Evolutionary conservation across 768 basidiomycete genomes (phyloP), one percentile per base, ranked within the genome.

Genomic region (Chiua virens): DNA sequence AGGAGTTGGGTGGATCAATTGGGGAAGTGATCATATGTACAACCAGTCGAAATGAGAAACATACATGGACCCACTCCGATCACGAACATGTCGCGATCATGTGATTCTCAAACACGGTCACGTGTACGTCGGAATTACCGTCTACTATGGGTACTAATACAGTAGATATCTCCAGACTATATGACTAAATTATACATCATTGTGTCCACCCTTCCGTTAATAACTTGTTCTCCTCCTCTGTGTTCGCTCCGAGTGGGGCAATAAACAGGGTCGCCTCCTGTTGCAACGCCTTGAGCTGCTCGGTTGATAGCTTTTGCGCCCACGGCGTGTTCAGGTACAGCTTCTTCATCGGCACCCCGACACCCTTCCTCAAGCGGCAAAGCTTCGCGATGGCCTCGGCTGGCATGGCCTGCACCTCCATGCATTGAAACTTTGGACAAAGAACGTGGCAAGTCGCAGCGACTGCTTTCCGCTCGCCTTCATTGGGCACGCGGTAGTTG

Each of bases 321-420:
- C 71, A 73, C 3, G 69, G 64, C 4, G 56, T 49, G 47, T 67
- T 72, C 37, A 82, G 56, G 60, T 81, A 85, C n/a, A 81, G 61
- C 57, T 74, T 80, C 54, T 63, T 63, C 47, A 85, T 55, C 20
- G 82, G 81, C n/a, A 63, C 60, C 8, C 75, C 76, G 27, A 78
- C 55, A 4, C 44, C 46, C 39, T 59, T 64, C 54, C 83, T 73
- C 45, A 61, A 57, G 4, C 51, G 46, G 17, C 69, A 70, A 62
- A 79, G 78, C 22, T 55, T 49, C 32, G 65, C 61, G 27, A 83
- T 65, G 8, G 63, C 42, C 22, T 42, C 40, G 4, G 70, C 47
- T 4, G 72, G 60, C 35, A 75, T 53, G 3, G 62, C 63, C 57
- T 80, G 78, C 34, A 73, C 72, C 51, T 85, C 82, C 45, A 84